phyloP scores from a whole-genome alignment of 2,329 filamentous ascomycete genomes.

The Aspergillus ibericus region DNA sequence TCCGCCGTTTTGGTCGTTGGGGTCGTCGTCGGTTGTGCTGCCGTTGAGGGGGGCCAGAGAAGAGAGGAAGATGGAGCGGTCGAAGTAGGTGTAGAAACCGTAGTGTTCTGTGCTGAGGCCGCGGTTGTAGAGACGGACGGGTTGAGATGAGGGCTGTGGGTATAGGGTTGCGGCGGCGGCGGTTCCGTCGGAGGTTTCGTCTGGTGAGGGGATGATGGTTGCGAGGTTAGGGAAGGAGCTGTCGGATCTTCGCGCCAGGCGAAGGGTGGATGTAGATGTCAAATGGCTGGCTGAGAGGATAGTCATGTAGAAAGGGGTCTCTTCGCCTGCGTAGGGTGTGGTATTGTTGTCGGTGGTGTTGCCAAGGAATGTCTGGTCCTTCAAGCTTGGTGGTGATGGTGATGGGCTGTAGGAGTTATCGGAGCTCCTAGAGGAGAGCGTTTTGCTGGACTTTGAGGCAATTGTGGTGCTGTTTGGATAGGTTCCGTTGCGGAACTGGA shows the following conservation, averaged over 20 bases:
- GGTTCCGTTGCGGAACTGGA: constrained; percentile 60
- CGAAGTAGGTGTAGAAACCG: constrained; percentile 90
- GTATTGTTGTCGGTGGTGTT: constrained; percentile 78
- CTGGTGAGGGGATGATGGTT: constrained; percentile 63
- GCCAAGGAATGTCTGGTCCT: constrained; percentile 78
- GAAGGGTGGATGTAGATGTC: constrained; percentile 40
- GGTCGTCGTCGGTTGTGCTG: constrained; percentile 41
- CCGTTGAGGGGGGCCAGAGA: constrained; percentile 52
- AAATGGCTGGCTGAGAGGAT: constrained; percentile 51
- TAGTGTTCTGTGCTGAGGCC: constrained; percentile 81
- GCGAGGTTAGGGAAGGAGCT: constrained; percentile 48
- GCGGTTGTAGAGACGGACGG: constrained; percentile 80
- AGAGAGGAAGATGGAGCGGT: constrained; percentile 80
- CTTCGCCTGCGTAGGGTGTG: constrained; percentile 75
- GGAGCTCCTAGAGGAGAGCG: constrained; percentile 27
- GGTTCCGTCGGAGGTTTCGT: constrained; percentile 66
- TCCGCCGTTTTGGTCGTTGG: constrained; percentile 49
- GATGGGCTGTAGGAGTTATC: constrained; percentile 43
- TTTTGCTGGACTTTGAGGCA: constrained; percentile 35
- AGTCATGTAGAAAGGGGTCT: constrained; percentile 85
- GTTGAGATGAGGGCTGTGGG: constrained; percentile 68
- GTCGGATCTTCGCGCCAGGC: constrained; percentile 38
- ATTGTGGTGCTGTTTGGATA: constrained; percentile 63
- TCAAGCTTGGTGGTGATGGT: constrained; percentile 51
- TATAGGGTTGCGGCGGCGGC: constrained; percentile 71